Evolutionary conservation across 1,139 yeast species (phyloP), one percentile per base, ranked within the genome.

Genomic region (Nakaseomyces bracarensis): DNA sequence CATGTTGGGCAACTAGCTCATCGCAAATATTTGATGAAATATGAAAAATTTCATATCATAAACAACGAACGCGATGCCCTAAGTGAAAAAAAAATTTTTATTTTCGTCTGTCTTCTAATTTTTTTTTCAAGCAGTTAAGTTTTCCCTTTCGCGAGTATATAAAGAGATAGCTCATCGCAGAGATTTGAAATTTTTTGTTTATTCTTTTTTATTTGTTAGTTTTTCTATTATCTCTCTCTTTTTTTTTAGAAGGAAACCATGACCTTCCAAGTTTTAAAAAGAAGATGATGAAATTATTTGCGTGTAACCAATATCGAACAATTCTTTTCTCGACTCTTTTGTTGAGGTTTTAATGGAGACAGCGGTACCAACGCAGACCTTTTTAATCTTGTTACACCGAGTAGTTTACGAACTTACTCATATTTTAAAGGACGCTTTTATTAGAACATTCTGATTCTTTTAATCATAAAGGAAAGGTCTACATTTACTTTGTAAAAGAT

Each of bases 261-360:
- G 58, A 58, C 61, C 64, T 59, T 60, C 63, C 64, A 59, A 59
- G 63, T 59, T 60, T 57, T 55, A 51, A 50, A 55, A 58, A 58
- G 63, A 56, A 59, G 49, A 54, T 38, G 64, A 60, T 60, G 64
- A 60, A 47, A 46, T 47, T 51, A 58, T 60, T 58, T 57, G 64
- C 63, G 61, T 54, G 41, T 39, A 36, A 40, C 40, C 15, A 13
- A 20, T 49, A 42, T 49, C 64, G 59, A 55, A 60, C 64, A 60
- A 58, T 60, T 60, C 64, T 54, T 51, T 58, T 52, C 50, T 44
- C n/a, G 36, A 46, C 31, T 41, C 25, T 31, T 33, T 14, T 36
- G 25, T 39, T 42, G 60, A 57, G 64, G 64, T 59, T 55, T 58
- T 60, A 47, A 52, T 60, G 64, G 64, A 54, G 64, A 60, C 39